Evolutionary conservation across 1,139 yeast species (phyloP), one percentile per base, ranked within the genome.

Genomic region (Geotrichum europaeum): DNA sequence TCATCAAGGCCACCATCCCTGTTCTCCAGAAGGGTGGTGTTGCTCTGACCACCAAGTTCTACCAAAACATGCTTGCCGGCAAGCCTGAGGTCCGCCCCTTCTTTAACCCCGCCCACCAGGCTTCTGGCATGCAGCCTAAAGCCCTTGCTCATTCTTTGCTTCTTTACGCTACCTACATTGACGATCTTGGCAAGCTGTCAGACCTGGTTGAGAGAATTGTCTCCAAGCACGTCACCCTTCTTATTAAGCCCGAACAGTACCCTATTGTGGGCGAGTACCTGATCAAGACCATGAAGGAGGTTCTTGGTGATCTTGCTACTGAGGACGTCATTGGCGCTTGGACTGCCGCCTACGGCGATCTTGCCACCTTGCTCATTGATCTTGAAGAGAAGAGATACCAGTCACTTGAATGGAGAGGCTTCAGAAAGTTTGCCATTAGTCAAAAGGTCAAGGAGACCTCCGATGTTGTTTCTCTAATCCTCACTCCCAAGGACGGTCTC

Each of bases 201-300:
- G 81, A 75, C 1, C 82, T 84, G 65, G 89, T 86, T 15, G 75
- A 79, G 57, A 84, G 83, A 65, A 84, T 86, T 68, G 87, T 83
- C 49, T 78, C 78, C 64, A 86, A 85, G 72, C 91, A 86, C 66
- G 85, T 84, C 64, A 87, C 89, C 55, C 75, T 86, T 62, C 83
- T 81, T 68, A 79, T 86, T 53, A 72, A 73, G 62, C 83, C 90
- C 2, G 86, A 82, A 61, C 89, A 85, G 62, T 86, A 86, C 67
- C 83, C 85, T 20, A 78, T 84, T 64, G 90, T 86, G 49, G 91
- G 90, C 43, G 70, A 73, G 52, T 78, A 80, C 66, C 74, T 86
- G 45, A 71, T 86, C 53, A 76, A 74, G 34, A 83, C 89, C 24
- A 80, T 86, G 74, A 71, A 74, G 57, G 79, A 80, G 62, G 78